Evolutionary conservation across 1,284 basidiomycete genomes (phyloP).

Genomic region (Trichosporon faecale): DNA sequence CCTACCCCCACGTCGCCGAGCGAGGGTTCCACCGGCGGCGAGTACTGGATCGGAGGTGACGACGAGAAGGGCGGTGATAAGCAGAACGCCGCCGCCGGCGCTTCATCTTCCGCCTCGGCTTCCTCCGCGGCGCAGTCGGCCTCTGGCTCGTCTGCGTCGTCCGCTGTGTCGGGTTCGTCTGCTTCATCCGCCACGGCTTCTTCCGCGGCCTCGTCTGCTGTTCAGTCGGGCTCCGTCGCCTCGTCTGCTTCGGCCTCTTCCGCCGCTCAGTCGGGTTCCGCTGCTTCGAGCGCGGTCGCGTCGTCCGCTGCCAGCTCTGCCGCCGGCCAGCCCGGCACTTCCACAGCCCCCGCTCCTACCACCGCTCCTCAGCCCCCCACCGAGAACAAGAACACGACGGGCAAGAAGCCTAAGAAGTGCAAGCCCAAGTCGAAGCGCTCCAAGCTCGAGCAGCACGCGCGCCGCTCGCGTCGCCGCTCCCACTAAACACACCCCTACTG

Average conservation of each 20-base stretch:
- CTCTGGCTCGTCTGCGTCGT: no score
- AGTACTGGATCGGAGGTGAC: neutral
- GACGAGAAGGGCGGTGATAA: neutral
- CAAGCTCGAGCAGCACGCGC: neutral
- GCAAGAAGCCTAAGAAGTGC: neutral
- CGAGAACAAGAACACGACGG: neutral
- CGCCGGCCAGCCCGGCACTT: no score
- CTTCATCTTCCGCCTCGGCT: neutral
- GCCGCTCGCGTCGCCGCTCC: neutral
- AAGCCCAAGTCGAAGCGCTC: neutral
- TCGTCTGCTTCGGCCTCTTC: no score
- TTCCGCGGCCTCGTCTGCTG: neutral
- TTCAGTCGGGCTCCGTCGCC: no score
- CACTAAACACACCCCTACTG: neutral
- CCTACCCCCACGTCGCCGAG: neutral
- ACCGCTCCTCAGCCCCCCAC: neutral
- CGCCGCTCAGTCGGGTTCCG: no score
- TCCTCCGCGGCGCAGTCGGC: no score
- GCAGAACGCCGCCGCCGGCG: no score
- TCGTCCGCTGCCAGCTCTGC: no score
- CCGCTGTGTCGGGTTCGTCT: neutral
- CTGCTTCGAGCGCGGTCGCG: no score
- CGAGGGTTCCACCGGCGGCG: neutral
- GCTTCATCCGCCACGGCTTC: neutral
- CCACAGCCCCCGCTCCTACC: neutral